These are phyloP conservation scores for Ashbya aceris DNA, from an alignment of 1,139 yeast species.

Conservation along the genomic window DNA sequence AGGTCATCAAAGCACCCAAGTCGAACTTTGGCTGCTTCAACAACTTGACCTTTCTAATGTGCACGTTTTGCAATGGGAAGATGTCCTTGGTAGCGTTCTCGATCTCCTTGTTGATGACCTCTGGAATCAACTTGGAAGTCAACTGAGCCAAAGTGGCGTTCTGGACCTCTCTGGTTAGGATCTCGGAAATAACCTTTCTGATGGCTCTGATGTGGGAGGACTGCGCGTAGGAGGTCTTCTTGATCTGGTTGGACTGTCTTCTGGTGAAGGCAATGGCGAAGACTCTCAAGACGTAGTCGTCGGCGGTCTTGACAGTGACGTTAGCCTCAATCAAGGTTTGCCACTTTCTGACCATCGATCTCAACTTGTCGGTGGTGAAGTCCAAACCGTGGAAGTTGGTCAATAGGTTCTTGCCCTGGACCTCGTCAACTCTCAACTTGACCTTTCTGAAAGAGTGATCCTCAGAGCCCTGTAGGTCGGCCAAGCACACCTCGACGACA, in stretches of 20 bases:
- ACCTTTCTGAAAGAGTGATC: slow-evolving; percentile 88
- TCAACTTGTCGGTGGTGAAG: slow-evolving; percentile 83
- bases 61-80: slow-evolving; percentile 86
- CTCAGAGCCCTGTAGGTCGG: slow-evolving; percentile 88
- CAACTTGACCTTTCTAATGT: slow-evolving; percentile 85
- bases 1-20: slow-evolving; percentile 77
- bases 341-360: slow-evolving; percentile 90
- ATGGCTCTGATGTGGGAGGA: slow-evolving; percentile 79
- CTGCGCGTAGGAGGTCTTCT: slow-evolving; percentile 88
- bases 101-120: slow-evolving; percentile 84
- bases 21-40: slow-evolving; percentile 89
- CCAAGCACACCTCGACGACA: slow-evolving; percentile 76
- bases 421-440: slow-evolving; percentile 86
- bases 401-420: slow-evolving; percentile 84
- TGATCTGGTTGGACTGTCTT: slow-evolving; percentile 81
- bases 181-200: slow-evolving; percentile 81
- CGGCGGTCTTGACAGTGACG: slow-evolving; percentile 86
- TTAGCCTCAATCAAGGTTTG: slow-evolving; percentile 86
- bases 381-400: slow-evolving; percentile 95
- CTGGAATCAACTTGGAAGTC: slow-evolving; percentile 82
- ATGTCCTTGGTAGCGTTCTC: slow-evolving; percentile 77
- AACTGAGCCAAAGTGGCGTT: slow-evolving; percentile 81
- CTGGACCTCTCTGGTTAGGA: slow-evolving; percentile 78
- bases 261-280: slow-evolving; percentile 90
- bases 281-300: slow-evolving; percentile 81